These are phyloP conservation scores for Cercospora brassicicola DNA, from an alignment of 2,329 filamentous ascomycete species.

Conservation along the genomic window DNA sequence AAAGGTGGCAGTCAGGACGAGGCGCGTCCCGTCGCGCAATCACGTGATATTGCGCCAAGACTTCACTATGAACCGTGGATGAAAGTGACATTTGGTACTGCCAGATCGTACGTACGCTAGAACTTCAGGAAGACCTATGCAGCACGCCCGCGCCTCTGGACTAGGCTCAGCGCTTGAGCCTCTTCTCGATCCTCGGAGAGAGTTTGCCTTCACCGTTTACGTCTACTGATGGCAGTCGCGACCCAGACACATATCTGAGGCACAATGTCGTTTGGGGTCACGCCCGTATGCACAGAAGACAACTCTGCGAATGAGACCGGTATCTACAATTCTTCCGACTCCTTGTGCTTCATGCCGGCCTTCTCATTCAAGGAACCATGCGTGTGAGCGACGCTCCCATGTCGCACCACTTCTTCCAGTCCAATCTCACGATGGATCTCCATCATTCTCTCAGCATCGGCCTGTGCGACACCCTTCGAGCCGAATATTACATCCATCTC, in stretches of 20 bases:
- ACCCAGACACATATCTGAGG: not conserved
- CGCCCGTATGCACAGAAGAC: not conserved
- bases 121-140: not conserved
- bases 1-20: not conserved
- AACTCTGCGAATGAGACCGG: not conserved
- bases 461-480: conserved; percentile 62
- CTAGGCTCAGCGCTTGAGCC: too few relatives aligned
- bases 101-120: too few relatives aligned
- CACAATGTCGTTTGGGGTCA: not conserved
- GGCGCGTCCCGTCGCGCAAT: not conserved
- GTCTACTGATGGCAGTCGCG: not conserved
- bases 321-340: conserved; percentile 10
- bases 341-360: conserved; percentile 18
- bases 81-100: too few relatives aligned
- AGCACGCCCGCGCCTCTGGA: not conserved
- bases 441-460: conserved; percentile 69
- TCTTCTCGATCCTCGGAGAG: not conserved
- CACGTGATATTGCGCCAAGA: not conserved
- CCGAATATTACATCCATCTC: conserved; percentile 37
- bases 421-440: conserved; percentile 72
- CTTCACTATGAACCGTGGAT: not conserved
- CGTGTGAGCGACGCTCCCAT: conserved; percentile 20
- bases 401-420: conserved; percentile 44
- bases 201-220: not conserved
- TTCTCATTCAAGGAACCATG: conserved; percentile 23